Evolutionary conservation across 164 flowering plant genomes (phyloP).

Genomic region (Vitis rupestris): DNA sequence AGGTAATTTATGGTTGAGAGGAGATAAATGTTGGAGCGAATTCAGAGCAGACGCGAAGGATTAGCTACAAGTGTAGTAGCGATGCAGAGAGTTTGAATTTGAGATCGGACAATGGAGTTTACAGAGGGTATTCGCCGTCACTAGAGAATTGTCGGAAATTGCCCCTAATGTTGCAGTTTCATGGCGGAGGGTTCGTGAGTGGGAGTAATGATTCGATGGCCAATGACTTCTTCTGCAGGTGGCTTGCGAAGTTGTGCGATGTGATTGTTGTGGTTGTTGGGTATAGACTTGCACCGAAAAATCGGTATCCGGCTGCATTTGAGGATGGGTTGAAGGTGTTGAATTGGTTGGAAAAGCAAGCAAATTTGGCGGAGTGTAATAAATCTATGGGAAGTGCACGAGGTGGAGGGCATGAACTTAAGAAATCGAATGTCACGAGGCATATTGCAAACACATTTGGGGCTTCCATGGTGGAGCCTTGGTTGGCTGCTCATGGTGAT

Average conservation of each 20-base stretch:
- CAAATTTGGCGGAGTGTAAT: constrained; percentile 49
- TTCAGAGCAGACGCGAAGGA: constrained; percentile 27
- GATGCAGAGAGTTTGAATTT: constrained; percentile 30
- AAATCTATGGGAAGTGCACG: constrained; percentile 43
- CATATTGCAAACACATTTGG: constrained; percentile 82
- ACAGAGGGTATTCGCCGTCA: constrained; percentile 41
- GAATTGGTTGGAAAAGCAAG: constrained; percentile 54
- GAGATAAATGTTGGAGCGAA: constrained; percentile 1
- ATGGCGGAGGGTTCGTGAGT: constrained; percentile 58
- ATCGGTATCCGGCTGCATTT: constrained; percentile 48
- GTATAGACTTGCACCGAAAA: constrained; percentile 48
- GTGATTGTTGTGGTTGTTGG: constrained; percentile 46
- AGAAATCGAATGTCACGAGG: constrained; percentile 53
- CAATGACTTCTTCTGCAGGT: constrained; percentile 43
- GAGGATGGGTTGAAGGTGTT: constrained; percentile 49
- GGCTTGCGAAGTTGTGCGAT: constrained; percentile 46
- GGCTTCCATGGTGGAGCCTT: constrained; percentile 94
- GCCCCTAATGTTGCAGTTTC: constrained; percentile 50
- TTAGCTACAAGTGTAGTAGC: constrained; percentile 28
- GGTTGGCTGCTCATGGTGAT: constrained; percentile 98
- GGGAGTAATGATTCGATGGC: constrained; percentile 46
- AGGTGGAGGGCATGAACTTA: constrained; percentile 36
- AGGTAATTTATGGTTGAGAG: no score
- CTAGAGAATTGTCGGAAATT: constrained; percentile 23
- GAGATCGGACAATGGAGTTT: constrained; percentile 40